Base-by-base conservation (phyloP, 495 filamentous ascomycete genomes). In the Talaromyces thailandensis region DNA sequence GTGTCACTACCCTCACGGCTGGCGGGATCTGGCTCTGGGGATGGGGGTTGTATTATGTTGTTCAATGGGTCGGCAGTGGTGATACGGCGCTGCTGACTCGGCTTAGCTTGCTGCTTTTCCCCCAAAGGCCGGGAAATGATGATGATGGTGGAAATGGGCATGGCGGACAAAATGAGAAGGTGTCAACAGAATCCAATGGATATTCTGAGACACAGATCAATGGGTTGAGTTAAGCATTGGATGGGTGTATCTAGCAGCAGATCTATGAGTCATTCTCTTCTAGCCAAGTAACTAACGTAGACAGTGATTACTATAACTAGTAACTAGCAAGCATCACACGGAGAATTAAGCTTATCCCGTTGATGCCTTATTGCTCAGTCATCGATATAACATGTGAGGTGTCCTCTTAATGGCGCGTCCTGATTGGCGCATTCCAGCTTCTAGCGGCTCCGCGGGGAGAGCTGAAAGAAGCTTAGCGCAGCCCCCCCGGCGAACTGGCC, bases 11-110 rank as follows among this genome's bases (percentile, higher is more conserved):
- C 18, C 69, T 76, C 60, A 66, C 81, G 26, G 86, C 80, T 9
- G 71, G 82, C 1, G 79, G 83, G 58, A 63, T 87, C 60, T 92
- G 87, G 85, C 71, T 83, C 2, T 88, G 84, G 82, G 85, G 75
- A 9, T 73, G 86, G 23, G 81, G 74, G 57, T 77, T 74, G 29
- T 89, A 69, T 65, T 69, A 66, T 58, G 18, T 51, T 29, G 62
- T 63, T 4, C 43, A 31, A 37, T 62, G 29, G 32, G 32, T 62
- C 14, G 29, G 61, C 0, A 32, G n/a, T 67, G 32, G 50, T 25
- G 51, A 55, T 24, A 59, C 65, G 26, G 64, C 61, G 51, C 51
- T 50, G 16, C 18, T 61, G 4, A 61, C 59, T 28, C 31, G 59
- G 26, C 18, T 61, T 5, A 51, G 59, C 26, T 14, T 48, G 21